Percentiles rank a stretch among this genome's conserved stretches.
These are phyloP conservation scores for Amylostereum areolatum DNA, from an alignment of 1,284 basidiomycete genomes.

Conservation along the genomic window DNA sequence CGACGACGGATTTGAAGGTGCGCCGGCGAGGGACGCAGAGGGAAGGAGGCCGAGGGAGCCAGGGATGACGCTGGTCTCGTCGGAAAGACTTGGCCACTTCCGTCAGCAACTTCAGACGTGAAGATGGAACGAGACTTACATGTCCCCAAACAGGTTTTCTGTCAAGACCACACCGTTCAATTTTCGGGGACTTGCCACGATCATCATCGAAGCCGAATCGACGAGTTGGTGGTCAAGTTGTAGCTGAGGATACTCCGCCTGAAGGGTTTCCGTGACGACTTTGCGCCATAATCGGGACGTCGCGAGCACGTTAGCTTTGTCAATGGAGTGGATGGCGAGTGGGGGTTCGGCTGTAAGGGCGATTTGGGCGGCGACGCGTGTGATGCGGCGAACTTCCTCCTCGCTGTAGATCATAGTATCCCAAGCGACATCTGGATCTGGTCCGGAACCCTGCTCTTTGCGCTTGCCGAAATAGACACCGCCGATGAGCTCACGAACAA, in stretches of 20 bases:
- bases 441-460: slow-evolving; percentile 74
- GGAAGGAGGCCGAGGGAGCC: slow-evolving; percentile 95
- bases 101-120: neutral
- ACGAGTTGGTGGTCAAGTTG: slow-evolving; percentile 88
- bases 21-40: slow-evolving; percentile 91
- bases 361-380: slow-evolving; percentile 91
- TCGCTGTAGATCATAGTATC: slow-evolving; percentile 94
- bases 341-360: slow-evolving; percentile 83
- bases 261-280: slow-evolving; percentile 80
- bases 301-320: slow-evolving; percentile 99
- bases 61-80: slow-evolving; percentile 96
- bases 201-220: slow-evolving; percentile 95
- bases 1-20: slow-evolving; percentile 69
- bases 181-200: slow-evolving; percentile 89
- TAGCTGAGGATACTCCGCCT: slow-evolving; percentile 83
- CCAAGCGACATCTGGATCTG: slow-evolving; percentile 68
- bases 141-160: slow-evolving; percentile 95
- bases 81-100: slow-evolving; percentile 65
- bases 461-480: slow-evolving; percentile 93
- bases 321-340: slow-evolving; percentile 87
- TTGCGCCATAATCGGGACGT: slow-evolving; percentile 93
- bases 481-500: slow-evolving; percentile 92
- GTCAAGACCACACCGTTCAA: slow-evolving; percentile 94
- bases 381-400: slow-evolving; percentile 89
- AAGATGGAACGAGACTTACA: slow-evolving; percentile 49